Evolutionary conservation across 2,329 filamentous ascomycete species (phyloP), one percentile per base, ranked within the genome.

Genomic region (Aspergillus sp.): DNA sequence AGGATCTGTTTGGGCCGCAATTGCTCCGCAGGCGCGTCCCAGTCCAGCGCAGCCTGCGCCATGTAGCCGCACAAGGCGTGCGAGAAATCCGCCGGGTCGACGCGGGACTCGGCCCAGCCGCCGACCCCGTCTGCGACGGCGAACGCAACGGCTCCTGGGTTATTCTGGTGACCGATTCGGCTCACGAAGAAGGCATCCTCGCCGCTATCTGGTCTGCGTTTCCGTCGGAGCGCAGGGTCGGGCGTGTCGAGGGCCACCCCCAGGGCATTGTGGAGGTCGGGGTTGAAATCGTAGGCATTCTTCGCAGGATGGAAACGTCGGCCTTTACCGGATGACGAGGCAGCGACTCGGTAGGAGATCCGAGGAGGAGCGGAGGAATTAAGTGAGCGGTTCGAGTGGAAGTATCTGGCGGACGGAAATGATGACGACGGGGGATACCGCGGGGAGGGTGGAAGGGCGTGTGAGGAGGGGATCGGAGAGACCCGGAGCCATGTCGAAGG

Each of bases 101-200:
- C 87, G 42, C 91, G 91, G 36, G 88, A 93, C 63, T 96, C 89
- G 58, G 88, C 85, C 92, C 94, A 99, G 32, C 94, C 94, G 45
- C 94, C 94, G 0, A 99, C 94, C 10, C 94, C 94, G 69, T 99
- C 94, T 49, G 92, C 91, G 20, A 99, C 84, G 16, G 91, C 94
- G 61, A 99, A 87, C 0, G 92, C 90, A 10, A 96, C 82, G 6
- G 64, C 58, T 7, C 60, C 58, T 3, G 63, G 56, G 40, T 65
- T 56, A 38, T 85, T 80, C 25, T 29, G 25, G 34, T 85, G 83
- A 47, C 88, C 89, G n/a, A 97, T 78, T 20, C 86, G 84, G 66
- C 88, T 84, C 63, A 94, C 88, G 73, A 99, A 99, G 77, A 97
- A 97, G 53, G 94, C 90, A 80, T 99, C 94, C 73, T 99, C 92